Percentiles rank a stretch among this genome's conserved stretches.
Conservation (phyloP, 331 rosid genomes). For the Ulmus americana region DNA sequence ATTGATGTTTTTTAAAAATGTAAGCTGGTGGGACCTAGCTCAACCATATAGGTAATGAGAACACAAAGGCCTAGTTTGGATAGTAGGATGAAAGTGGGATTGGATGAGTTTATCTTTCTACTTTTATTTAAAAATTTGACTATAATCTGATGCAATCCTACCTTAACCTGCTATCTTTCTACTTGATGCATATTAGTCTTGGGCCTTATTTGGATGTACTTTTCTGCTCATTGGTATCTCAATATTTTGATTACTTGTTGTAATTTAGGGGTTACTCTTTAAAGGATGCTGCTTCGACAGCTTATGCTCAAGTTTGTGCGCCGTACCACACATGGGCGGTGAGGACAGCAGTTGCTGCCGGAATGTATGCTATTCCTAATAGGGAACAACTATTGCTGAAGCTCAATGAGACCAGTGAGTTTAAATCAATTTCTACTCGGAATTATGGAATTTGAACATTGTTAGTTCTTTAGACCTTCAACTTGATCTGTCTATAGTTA, state of each 20-base stretch:
- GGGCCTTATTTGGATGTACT: background rate
- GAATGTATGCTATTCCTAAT: conserved; percentile 87
- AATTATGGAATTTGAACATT: background rate
- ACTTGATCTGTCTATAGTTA: background rate
- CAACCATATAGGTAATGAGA: too few relatives aligned
- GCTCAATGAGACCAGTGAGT: conserved; percentile 73
- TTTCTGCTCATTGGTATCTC: conserved; percentile 1
- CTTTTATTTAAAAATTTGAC: too few relatives aligned
- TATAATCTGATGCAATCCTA: too few relatives aligned
- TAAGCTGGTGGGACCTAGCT: too few relatives aligned
- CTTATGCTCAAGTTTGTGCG: conserved; percentile 79
- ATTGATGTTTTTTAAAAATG: too few relatives aligned
- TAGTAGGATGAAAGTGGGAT: too few relatives aligned
- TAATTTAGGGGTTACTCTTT: conserved; percentile 47
- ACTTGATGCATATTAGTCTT: too few relatives aligned
- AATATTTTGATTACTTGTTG: conserved; percentile 12
- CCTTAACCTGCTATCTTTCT: too few relatives aligned
- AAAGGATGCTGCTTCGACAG: conserved; percentile 69
- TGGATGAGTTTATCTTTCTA: too few relatives aligned
- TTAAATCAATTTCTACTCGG: background rate
- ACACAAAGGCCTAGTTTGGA: too few relatives aligned
- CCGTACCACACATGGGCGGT: conserved; percentile 85
- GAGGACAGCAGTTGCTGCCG: conserved; percentile 89
- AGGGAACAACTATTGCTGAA: conserved; percentile 72
- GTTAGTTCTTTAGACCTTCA: background rate